Percentiles rank a stretch among this genome's conserved stretches.
Conservation (phyloP, 202 grass and related monocot species). For the Cymbopogon flexuosus region DNA sequence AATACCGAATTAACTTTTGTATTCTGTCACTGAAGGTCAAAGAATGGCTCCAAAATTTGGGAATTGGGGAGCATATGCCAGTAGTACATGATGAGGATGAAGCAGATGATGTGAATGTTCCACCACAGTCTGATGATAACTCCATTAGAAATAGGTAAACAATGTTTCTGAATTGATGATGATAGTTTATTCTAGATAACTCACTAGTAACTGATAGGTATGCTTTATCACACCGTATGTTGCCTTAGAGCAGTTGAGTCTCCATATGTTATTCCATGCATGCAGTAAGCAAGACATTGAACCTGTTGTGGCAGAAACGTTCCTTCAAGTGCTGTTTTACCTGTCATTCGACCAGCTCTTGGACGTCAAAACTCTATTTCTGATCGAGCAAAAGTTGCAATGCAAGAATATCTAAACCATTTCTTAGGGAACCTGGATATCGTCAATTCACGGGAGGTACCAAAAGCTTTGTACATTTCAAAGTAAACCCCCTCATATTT, state of each 20-base stretch:
- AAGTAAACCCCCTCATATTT: background rate
- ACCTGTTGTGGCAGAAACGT: constrained; percentile 83
- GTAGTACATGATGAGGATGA: constrained; percentile 95
- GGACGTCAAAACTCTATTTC: constrained; percentile 89
- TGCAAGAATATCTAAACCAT: constrained; percentile 96
- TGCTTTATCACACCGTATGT: constrained; percentile 32
- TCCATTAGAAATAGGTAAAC: constrained; percentile 82
- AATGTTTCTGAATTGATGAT: constrained; percentile 6
- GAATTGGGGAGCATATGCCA: constrained; percentile 78
- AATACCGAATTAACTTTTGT: constrained; percentile 17
- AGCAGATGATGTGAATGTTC: constrained; percentile 73
- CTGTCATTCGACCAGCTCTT: constrained; percentile 86
- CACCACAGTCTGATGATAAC: constrained; percentile 57
- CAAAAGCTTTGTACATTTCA: constrained; percentile 4
- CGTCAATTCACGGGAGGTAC: constrained; percentile 91
- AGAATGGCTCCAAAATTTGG: constrained; percentile 98
- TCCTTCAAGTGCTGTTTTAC: constrained; percentile 94
- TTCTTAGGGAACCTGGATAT: constrained; percentile 97
- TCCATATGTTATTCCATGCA: constrained; percentile 57
- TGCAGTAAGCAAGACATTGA: constrained; percentile 53
- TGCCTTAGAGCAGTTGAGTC: constrained; percentile 56
- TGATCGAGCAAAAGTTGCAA: constrained; percentile 80
- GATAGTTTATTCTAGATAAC: background rate
- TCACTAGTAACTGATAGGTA: constrained; percentile 8
- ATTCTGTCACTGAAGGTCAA: constrained; percentile 62